phyloP scores from a whole-genome alignment of 257 asterid genomes.

The Fraxinus cuspidata region DNA sequence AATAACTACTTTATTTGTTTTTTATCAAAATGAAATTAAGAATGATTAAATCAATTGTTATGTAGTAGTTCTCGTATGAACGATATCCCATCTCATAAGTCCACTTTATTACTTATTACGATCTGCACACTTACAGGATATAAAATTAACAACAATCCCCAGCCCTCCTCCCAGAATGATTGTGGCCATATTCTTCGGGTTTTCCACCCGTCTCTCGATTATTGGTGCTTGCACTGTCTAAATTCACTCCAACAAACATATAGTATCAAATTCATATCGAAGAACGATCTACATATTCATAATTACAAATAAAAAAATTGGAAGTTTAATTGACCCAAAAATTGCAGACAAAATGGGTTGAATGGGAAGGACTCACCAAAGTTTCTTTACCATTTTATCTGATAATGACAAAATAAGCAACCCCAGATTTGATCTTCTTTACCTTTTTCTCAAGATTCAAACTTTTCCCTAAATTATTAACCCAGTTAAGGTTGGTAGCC shows the following conservation, averaged over 20 bases:
- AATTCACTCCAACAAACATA: slow-evolving; percentile 30
- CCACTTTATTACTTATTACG: no score
- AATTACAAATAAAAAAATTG: background rate
- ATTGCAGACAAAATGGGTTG: background rate
- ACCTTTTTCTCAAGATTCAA: slow-evolving; percentile 47
- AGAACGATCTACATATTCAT: background rate
- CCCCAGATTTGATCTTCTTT: slow-evolving; percentile 52
- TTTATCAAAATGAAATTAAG: no score
- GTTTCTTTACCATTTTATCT: slow-evolving; percentile 61
- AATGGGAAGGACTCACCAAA: slow-evolving; percentile 38
- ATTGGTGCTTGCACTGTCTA: slow-evolving; percentile 58
- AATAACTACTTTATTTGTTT: no score
- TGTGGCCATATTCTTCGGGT: slow-evolving; percentile 87
- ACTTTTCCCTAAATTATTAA: slow-evolving; percentile 42
- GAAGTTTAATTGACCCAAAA: background rate
- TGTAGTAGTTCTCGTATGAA: no score
- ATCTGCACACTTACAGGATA: no score
- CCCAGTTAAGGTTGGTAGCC: slow-evolving; percentile 30
- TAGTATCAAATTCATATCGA: background rate
- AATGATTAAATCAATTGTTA: no score
- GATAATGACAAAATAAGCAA: slow-evolving; percentile 75
- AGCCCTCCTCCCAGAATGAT: slow-evolving; percentile 96
- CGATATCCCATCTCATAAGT: no score
- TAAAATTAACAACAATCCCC: slow-evolving; percentile 26
- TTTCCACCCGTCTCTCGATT: slow-evolving; percentile 60